A percentile compares a stretch with the other conserved stretches of the same genome.
Conservation (phyloP, 192 early-diverging fungal genomes). For the Dissophora globulifera region DNA sequence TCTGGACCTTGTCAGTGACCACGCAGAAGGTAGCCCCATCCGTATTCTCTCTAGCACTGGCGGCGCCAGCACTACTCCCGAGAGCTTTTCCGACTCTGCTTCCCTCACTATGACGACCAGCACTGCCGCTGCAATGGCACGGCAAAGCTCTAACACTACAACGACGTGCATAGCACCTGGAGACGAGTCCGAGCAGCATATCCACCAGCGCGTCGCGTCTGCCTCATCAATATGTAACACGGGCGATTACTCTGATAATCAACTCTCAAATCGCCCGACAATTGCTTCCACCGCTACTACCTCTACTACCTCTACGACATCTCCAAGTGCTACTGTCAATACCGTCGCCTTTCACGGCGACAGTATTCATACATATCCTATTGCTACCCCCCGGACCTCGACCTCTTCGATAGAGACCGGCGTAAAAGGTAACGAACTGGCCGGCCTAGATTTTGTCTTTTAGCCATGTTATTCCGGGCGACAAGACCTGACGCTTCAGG, state of each 20-base stretch:
- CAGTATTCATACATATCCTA: neutral
- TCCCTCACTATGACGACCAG: slow-evolving; percentile 12
- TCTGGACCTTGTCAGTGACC: slow-evolving; percentile 22
- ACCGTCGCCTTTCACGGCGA: too few relatives aligned
- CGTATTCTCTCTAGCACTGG: neutral
- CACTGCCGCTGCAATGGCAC: slow-evolving; percentile 30
- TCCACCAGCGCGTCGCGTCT: neutral
- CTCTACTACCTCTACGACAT: neutral
- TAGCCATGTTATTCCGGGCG: neutral
- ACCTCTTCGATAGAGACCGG: too few relatives aligned
- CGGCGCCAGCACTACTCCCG: neutral
- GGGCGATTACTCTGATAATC: neutral
- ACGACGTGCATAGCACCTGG: slow-evolving; percentile 22
- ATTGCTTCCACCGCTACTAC: neutral
- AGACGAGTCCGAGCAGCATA: slow-evolving; percentile 14
- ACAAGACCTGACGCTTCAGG: neutral
- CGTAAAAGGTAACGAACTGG: slow-evolving; percentile 1
- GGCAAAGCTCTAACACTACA: slow-evolving; percentile 18
- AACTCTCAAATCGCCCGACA: neutral
- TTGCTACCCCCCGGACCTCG: neutral
- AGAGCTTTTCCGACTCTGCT: neutral
- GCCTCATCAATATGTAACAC: neutral
- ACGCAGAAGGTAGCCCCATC: neutral
- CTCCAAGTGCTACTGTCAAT: neutral
- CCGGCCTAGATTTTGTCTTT: too few relatives aligned